Base-by-base conservation (phyloP, 495 filamentous ascomycete species). In the Penicillium argentinense region DNA sequence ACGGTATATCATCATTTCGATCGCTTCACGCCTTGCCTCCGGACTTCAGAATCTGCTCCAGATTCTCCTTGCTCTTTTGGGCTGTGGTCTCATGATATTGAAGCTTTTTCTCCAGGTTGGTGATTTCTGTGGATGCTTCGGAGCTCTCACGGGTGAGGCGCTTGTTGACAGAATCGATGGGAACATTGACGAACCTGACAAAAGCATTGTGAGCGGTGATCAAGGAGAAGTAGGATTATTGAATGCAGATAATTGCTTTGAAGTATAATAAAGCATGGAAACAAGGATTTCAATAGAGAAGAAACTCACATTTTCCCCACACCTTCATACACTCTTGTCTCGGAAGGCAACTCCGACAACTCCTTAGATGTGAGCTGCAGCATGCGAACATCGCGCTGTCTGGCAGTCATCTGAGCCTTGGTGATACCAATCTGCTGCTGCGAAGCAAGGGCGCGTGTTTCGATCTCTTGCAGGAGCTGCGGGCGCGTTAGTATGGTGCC, bases 41-140 rank as follows among this genome's bases (percentile, higher is more conserved):
- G 16, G 79, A 75, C 58, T 79, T 81, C 47, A 91, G 73, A 40
- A 98, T 89, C 66, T 87, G 85, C 66, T 97, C 87, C 51, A 97
- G 80, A 59, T 95, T 87, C 56, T 89, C 83, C 53, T 84, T 79
- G 63, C 90, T 93, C 57, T 97, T 98, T 76, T 95, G 88, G 60
- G 88, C 82, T 39, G 93, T 97, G 45, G 86, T 93, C 73, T 98
- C 95, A 7, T 96, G 80, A 64, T 96, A 97, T 45, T 92, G 82
- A 47, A 96, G 76, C 71, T 91, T 89, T 81, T 96, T 96, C 51
- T 87, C 86, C 45, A 97, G 69, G 38, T 80, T 83, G 42, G 84
- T 72, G 46, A 95, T 79, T 49, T 96, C 91, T 17, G 79, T 69
- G 53, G 89, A 85, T 25, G 91, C 67, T 51, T 88, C 84, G 60